phyloP scores from a whole-genome alignment of 208 protist genomes.

The Strigomonas culicis region DNA sequence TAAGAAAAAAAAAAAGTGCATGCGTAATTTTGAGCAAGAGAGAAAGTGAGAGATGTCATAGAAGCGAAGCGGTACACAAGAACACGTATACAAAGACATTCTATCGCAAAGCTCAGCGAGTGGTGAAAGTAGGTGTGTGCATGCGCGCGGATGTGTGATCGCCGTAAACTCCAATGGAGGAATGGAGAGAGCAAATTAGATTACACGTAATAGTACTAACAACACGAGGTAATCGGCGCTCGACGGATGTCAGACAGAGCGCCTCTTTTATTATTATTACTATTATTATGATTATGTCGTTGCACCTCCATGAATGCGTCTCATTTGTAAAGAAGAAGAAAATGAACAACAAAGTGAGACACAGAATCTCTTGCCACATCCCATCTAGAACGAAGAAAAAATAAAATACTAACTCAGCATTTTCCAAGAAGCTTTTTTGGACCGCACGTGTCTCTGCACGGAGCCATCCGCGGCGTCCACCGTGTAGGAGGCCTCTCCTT shows the following conservation, averaged over 20 bases:
- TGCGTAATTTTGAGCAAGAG: not conserved
- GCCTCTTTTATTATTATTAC: not conserved
- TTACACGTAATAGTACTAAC: no score
- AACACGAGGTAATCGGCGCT: no score
- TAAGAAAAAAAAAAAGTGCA: slow-evolving; percentile 2
- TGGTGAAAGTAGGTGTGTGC: no score
- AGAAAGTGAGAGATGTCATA: not conserved
- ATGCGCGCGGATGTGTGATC: no score
- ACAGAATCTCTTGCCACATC: not conserved
- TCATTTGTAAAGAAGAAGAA: not conserved
- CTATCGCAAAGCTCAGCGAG: no score
- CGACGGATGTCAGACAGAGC: no score
- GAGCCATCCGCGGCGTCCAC: slow-evolving; percentile 79
- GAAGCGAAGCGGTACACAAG: not conserved
- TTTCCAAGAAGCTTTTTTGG: slow-evolving; percentile 72
- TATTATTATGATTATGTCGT: not conserved
- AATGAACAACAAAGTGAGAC: not conserved
- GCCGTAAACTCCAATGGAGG: no score
- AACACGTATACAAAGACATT: not conserved
- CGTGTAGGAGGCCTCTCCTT: slow-evolving; percentile 71
- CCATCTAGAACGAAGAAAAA: not conserved
- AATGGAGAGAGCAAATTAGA: no score
- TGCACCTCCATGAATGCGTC: not conserved
- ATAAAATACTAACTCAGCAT: slow-evolving; percentile 57
- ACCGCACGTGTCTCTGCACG: slow-evolving; percentile 66